Percentiles rank a stretch among this genome's conserved stretches.
phyloP scores from a whole-genome alignment of 2,329 filamentous ascomycete genomes.

The Trichophyton benhamiae region DNA sequence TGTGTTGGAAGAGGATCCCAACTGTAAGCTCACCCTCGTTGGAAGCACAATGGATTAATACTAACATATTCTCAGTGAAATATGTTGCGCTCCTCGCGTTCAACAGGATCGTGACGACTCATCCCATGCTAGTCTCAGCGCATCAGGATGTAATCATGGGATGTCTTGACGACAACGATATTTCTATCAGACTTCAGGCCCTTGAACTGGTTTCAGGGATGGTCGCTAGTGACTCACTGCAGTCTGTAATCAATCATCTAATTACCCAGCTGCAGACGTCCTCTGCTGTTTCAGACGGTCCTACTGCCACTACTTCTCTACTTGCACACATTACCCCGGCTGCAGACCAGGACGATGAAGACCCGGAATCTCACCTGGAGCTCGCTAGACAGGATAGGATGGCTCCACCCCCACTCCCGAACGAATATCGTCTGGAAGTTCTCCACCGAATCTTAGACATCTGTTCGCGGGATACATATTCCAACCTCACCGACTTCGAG shows the following conservation, averaged over 20 bases:
- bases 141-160: slow-evolving; percentile 95
- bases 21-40: slow-evolving; percentile 48
- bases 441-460: slow-evolving; percentile 74
- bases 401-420: slow-evolving; percentile 54
- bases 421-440: slow-evolving; percentile 75
- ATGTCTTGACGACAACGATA: slow-evolving; percentile 89
- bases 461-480: slow-evolving; percentile 81
- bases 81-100: slow-evolving; percentile 93
- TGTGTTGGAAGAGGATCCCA: slow-evolving; percentile 82
- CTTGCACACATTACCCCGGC: slow-evolving; percentile 35
- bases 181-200: slow-evolving; percentile 87
- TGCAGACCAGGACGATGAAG: slow-evolving; percentile 47
- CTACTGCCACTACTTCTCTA: slow-evolving; percentile 27
- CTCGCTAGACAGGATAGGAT: slow-evolving; percentile 40
- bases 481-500: slow-evolving; percentile 77
- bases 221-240: slow-evolving; percentile 77
- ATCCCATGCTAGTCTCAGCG: slow-evolving; percentile 75
- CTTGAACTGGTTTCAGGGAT: slow-evolving; percentile 86
- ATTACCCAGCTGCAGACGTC: slow-evolving; percentile 65
- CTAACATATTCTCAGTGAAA: slow-evolving; percentile 53
- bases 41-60: slow-evolving; percentile 5
- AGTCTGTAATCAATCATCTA: slow-evolving; percentile 71
- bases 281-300: slow-evolving; percentile 44
- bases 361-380: slow-evolving; percentile 43
- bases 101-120: slow-evolving; percentile 82